Evolutionary conservation across 139 green algal genomes (phyloP).

Genomic region (Parachlorella kessleri): DNA sequence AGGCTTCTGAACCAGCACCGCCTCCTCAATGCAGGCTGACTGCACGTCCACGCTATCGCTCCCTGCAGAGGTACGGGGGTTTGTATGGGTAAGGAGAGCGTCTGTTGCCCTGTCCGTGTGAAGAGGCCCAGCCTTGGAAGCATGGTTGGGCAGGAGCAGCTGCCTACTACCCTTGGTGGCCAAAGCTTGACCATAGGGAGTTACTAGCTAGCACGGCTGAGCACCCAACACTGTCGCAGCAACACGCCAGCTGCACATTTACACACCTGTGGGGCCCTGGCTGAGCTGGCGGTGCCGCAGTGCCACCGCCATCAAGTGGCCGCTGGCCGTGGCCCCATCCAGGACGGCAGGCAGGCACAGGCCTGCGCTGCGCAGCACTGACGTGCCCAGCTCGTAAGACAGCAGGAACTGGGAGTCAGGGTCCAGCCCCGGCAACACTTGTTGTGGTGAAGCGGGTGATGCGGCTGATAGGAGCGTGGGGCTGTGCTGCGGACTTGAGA

Average conservation of each 20-base stretch:
- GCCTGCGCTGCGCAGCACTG: constrained; percentile 28
- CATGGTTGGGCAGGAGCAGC: no score
- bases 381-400: constrained; percentile 57
- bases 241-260: no score
- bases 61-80: no score
- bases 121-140: no score
- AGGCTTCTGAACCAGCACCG: constrained; percentile 72
- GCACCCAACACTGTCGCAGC: no score
- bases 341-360: constrained; percentile 34
- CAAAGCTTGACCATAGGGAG: no score
- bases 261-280: constrained; percentile 7
- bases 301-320: constrained; percentile 54
- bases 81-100: no score
- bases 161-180: no score
- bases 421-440: neutral
- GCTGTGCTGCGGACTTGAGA: no score
- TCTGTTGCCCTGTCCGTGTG: no score
- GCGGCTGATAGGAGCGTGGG: no score
- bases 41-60: constrained; percentile 68
- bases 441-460: neutral
- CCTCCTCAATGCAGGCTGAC: constrained; percentile 69
- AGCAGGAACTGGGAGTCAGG: constrained; percentile 41
- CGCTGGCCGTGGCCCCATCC: constrained; percentile 45
- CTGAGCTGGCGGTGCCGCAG: constrained; percentile 9
- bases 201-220: no score